These are phyloP conservation scores for Vigna mungo DNA, from an alignment of 306 rosid species.

Conservation along the genomic window DNA sequence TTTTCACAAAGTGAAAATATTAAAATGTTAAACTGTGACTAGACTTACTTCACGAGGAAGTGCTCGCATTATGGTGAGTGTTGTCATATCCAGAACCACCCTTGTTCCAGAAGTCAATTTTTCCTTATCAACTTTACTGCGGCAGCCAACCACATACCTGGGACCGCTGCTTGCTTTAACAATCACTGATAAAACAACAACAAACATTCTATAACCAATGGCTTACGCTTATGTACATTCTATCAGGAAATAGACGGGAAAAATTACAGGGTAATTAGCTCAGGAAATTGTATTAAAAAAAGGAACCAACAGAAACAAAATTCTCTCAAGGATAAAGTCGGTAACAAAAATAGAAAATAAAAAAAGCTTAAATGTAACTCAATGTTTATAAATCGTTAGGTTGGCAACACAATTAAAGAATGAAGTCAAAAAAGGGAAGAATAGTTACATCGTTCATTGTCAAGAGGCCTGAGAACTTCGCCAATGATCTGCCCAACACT, in stretches of 20 bases:
- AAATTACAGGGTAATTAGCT: constrained; percentile 4
- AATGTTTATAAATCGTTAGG: neutral
- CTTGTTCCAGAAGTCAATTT: constrained; percentile 89
- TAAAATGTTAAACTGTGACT: constrained; percentile 8
- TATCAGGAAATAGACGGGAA: constrained; percentile 17
- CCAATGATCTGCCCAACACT: constrained; percentile 96
- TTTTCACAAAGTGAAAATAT: constrained; percentile 32
- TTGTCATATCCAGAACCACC: constrained; percentile 95
- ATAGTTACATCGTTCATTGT: constrained; percentile 82
- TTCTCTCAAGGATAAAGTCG: neutral
- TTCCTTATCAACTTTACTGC: constrained; percentile 93
- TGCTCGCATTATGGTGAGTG: constrained; percentile 91
- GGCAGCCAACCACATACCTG: constrained; percentile 93
- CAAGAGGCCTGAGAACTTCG: constrained; percentile 97
- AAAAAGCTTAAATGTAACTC: neutral
- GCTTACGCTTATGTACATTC: constrained; percentile 7
- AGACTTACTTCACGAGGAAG: constrained; percentile 93
- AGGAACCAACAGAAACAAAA: neutral
- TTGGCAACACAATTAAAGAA: neutral
- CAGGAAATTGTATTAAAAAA: neutral
- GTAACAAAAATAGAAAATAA: neutral
- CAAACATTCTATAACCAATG: constrained; percentile 41
- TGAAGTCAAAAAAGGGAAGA: constrained; percentile 35
- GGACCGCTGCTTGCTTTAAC: constrained; percentile 98
- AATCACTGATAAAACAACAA: constrained; percentile 68